Evolutionary conservation across 768 basidiomycete genomes (phyloP).

Genomic region (Agaricus blazei): DNA sequence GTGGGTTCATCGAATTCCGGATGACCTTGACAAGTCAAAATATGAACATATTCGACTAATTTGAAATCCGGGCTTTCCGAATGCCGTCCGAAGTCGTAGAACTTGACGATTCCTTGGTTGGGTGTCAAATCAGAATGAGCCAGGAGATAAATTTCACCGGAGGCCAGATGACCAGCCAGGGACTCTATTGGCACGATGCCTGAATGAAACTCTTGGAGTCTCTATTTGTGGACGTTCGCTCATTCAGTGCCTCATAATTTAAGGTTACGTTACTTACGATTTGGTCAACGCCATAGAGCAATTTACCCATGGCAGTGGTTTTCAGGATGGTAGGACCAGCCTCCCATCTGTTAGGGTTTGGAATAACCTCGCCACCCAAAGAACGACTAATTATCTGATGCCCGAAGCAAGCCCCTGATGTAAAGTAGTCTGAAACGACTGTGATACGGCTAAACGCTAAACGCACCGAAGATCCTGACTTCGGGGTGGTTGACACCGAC

Average conservation of each 20-base stretch:
- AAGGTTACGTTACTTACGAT: not conserved
- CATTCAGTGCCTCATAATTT: not conserved
- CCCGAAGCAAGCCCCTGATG: slow-evolving; percentile 83
- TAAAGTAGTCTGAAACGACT: not conserved
- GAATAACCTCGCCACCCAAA: slow-evolving; percentile 63
- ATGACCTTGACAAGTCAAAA: slow-evolving; percentile 84
- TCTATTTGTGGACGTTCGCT: not conserved
- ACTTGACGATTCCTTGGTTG: slow-evolving; percentile 74
- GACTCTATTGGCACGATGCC: not conserved
- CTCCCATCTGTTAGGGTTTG: slow-evolving; percentile 70
- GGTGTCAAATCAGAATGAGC: slow-evolving; percentile 49
- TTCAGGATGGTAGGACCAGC: slow-evolving; percentile 57
- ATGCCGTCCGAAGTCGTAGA: slow-evolving; percentile 12
- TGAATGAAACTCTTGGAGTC: not conserved
- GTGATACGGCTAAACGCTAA: not conserved
- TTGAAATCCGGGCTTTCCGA: not conserved
- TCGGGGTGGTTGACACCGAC: too few species aligned
- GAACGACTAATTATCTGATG: slow-evolving; percentile 74
- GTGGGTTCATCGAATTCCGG: not conserved
- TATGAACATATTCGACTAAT: slow-evolving; percentile 47
- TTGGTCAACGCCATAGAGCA: slow-evolving; percentile 25
- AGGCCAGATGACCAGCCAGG: slow-evolving; percentile 29
- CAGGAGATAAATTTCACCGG: slow-evolving; percentile 48
- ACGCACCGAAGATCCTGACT: slow-evolving; percentile 45
- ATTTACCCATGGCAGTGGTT: slow-evolving; percentile 63